A percentile compares a stretch with the other conserved stretches of the same genome.
These are phyloP conservation scores for Cicer pinnatifidum DNA, from an alignment of 306 rosid species.

Conservation along the genomic window DNA sequence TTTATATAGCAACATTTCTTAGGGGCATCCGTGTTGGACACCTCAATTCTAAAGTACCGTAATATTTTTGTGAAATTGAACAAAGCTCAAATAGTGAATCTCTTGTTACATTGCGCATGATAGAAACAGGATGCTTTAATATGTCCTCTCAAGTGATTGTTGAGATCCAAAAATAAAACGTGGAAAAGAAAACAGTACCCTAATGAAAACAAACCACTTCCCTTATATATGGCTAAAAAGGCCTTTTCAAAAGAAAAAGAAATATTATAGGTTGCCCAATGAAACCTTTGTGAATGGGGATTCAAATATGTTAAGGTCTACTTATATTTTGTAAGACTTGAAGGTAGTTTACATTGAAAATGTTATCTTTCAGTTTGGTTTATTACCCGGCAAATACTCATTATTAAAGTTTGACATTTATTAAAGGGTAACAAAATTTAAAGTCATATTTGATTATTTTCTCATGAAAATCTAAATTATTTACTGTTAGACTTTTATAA, in stretches of 20 bases:
- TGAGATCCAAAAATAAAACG: background rate
- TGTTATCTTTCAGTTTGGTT: too few relatives aligned
- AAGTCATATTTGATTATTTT: too few relatives aligned
- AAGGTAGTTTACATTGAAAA: too few relatives aligned
- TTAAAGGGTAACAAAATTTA: too few relatives aligned
- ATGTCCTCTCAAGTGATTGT: constrained; percentile 12
- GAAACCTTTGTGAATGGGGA: background rate
- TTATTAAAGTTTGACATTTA: too few relatives aligned
- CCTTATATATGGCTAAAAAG: constrained; percentile 4
- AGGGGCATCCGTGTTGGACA: constrained; percentile 2
- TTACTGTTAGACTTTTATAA: too few relatives aligned
- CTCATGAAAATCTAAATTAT: too few relatives aligned
- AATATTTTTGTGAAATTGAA: constrained; percentile 28
- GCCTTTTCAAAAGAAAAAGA: background rate
- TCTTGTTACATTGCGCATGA: constrained; percentile 25
- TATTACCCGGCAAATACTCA: too few relatives aligned
- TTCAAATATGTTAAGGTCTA: too few relatives aligned
- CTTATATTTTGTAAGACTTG: too few relatives aligned
- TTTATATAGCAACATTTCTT: constrained; percentile 32
- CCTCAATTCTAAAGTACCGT: constrained; percentile 26
- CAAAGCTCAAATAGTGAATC: background rate
- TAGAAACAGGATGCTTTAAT: constrained; percentile 14
- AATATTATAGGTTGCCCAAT: constrained; percentile 12
- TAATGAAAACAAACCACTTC: background rate
- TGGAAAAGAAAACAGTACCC: constrained; percentile 20